A percentile compares a stretch with the other conserved stretches of the same genome.
These are phyloP conservation scores for Cadophora sp. DNA, from an alignment of 2,329 filamentous ascomycete species.

Conservation along the genomic window DNA sequence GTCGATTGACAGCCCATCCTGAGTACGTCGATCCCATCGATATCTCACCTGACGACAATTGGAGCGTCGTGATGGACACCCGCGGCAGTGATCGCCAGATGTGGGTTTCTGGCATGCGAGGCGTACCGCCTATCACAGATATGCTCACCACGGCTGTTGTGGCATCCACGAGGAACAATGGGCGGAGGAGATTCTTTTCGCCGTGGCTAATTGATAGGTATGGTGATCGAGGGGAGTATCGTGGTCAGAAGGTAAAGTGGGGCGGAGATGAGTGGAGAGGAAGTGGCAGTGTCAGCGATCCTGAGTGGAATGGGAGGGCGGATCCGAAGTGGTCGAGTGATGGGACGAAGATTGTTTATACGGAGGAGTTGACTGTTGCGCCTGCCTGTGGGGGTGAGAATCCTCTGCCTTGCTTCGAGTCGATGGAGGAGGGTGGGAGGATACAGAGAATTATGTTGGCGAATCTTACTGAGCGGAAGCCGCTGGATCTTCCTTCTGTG, in stretches of 20 bases:
- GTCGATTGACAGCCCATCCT: background rate
- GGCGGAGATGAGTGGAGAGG: conserved; percentile 46
- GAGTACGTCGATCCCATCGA: background rate
- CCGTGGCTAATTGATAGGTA: conserved; percentile 51
- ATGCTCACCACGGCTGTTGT: background rate
- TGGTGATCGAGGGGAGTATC: conserved; percentile 53
- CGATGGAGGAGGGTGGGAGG: conserved; percentile 48
- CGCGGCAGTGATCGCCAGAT: background rate
- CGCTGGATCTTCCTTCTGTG: conserved; percentile 35
- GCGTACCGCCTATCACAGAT: conserved; percentile 2
- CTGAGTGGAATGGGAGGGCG: conserved; percentile 55
- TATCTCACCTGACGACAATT: background rate
- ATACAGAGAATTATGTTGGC: conserved; percentile 52
- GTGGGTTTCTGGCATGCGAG: background rate
- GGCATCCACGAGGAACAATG: conserved; percentile 54
- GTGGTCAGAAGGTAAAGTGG: conserved; percentile 51
- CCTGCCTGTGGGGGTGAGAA: conserved; percentile 53
- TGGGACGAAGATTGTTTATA: conserved; percentile 52
- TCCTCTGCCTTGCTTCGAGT: conserved; percentile 49
- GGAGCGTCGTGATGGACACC: background rate
- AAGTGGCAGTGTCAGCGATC: conserved; percentile 47
- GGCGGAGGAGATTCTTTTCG: conserved; percentile 53
- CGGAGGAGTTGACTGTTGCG: conserved; percentile 47
- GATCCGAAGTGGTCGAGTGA: conserved; percentile 53
- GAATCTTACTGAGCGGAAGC: conserved; percentile 44